phyloP scores from a whole-genome alignment of 371 early-diverging fungal genomes.

The Rhizopus sp. region DNA sequence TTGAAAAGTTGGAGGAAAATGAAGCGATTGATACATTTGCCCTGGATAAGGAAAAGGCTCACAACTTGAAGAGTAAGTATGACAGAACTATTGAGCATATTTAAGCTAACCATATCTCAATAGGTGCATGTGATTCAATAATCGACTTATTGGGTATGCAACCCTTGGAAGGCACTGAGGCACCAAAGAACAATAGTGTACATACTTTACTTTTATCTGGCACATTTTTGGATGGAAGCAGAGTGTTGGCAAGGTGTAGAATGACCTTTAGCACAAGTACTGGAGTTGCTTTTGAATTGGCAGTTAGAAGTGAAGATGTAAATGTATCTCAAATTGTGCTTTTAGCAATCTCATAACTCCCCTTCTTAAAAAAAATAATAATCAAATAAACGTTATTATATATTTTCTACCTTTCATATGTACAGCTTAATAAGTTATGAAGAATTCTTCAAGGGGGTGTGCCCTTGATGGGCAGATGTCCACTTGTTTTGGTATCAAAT shows the following conservation, averaged over 20 bases:
- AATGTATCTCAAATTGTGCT: conserved; percentile 76
- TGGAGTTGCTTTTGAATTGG: conserved; percentile 92
- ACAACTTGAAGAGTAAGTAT: conserved; percentile 63
- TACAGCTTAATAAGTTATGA: no score
- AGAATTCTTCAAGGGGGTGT: no score
- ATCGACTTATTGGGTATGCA: conserved; percentile 86
- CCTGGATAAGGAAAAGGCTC: conserved; percentile 68
- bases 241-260: conserved; percentile 77
- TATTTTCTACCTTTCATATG: background rate
- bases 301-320: conserved; percentile 73
- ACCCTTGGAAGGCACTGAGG: conserved; percentile 70
- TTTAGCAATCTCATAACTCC: conserved; percentile 64
- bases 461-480: no score
- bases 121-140: conserved; percentile 70
- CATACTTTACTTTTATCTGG: conserved; percentile 89
- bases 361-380: conserved; percentile 5
- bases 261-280: conserved; percentile 84
- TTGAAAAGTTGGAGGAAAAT: conserved; percentile 73
- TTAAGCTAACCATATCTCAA: background rate
- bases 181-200: conserved; percentile 75
- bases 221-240: conserved; percentile 78
- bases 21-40: conserved; percentile 89
- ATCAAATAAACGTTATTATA: conserved; percentile 1
- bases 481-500: no score
- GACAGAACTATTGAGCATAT: background rate